These are phyloP conservation scores for Hypsizygus marmoreus DNA, from an alignment of 768 basidiomycete genomes.

Conservation along the genomic window DNA sequence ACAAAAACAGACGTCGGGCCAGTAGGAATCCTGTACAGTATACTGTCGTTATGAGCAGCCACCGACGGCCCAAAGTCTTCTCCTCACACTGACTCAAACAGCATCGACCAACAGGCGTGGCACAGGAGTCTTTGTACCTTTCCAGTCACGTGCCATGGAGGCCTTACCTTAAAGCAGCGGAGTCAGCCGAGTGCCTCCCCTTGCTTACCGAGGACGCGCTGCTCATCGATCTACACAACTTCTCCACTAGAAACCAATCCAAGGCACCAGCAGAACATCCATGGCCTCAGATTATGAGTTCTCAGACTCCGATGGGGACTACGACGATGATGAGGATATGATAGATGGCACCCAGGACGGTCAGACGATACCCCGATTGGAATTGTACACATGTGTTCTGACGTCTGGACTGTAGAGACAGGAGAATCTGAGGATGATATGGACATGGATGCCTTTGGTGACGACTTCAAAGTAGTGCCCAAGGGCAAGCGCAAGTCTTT, in stretches of 20 bases:
- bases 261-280: neutral
- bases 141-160: too few species aligned
- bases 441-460: conserved; percentile 65
- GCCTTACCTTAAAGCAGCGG: too few species aligned
- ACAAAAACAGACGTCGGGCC: too few species aligned
- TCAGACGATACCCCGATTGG: conserved; percentile 38
- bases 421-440: conserved; percentile 57
- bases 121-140: too few species aligned
- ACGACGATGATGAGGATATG: conserved; percentile 75
- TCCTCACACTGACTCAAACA: too few species aligned
- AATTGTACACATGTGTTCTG: conserved; percentile 20
- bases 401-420: conserved; percentile 11
- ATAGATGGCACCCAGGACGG: conserved; percentile 66
- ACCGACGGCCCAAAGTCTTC: too few species aligned
- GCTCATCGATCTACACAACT: conserved; percentile 26
- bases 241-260: conserved; percentile 3
- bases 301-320: conserved; percentile 67
- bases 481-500: conserved; percentile 70
- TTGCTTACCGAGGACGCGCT: too few species aligned
- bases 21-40: too few species aligned
- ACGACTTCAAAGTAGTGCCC: conserved; percentile 60
- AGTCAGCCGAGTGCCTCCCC: too few species aligned
- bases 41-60: too few species aligned
- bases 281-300: conserved; percentile 69
- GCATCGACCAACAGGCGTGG: too few species aligned